Evolutionary conservation across 768 basidiomycete genomes (phyloP).

Genomic region (Symmetrospora coprosmae): DNA sequence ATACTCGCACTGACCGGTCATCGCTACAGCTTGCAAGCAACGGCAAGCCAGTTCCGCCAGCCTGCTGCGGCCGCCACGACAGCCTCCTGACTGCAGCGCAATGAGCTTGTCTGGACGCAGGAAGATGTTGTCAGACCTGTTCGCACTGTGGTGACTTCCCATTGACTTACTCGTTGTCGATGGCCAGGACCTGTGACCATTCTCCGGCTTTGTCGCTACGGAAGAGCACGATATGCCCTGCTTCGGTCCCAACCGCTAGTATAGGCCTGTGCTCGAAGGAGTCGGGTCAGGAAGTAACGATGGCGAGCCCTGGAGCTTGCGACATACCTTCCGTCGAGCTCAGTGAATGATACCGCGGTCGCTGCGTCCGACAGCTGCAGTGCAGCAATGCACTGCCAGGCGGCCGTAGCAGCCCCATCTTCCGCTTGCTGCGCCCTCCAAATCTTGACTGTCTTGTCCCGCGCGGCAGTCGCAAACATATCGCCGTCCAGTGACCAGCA

Average conservation of each 20-base stretch:
- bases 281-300: too few species aligned
- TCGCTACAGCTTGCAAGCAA: constrained; percentile 13
- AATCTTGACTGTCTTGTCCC: constrained; percentile 76
- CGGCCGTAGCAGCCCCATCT: constrained; percentile 34
- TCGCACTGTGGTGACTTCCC: background rate
- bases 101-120: constrained; percentile 1
- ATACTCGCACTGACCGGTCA: constrained; percentile 6
- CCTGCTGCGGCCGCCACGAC: background rate
- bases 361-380: constrained; percentile 62
- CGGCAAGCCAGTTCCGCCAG: background rate
- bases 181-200: background rate
- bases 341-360: constrained; percentile 53
- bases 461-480: constrained; percentile 78
- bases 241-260: constrained; percentile 20
- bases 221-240: constrained; percentile 1
- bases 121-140: background rate
- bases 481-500: constrained; percentile 65
- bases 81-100: background rate
- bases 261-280: too few species aligned
- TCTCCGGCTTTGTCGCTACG: background rate
- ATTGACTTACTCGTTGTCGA: background rate
- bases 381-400: constrained; percentile 50
- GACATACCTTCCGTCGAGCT: background rate
- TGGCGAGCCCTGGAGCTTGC: background rate
- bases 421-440: constrained; percentile 56